phyloP scores from a whole-genome alignment of 106 monocot genomes.

The Allium sativum region DNA sequence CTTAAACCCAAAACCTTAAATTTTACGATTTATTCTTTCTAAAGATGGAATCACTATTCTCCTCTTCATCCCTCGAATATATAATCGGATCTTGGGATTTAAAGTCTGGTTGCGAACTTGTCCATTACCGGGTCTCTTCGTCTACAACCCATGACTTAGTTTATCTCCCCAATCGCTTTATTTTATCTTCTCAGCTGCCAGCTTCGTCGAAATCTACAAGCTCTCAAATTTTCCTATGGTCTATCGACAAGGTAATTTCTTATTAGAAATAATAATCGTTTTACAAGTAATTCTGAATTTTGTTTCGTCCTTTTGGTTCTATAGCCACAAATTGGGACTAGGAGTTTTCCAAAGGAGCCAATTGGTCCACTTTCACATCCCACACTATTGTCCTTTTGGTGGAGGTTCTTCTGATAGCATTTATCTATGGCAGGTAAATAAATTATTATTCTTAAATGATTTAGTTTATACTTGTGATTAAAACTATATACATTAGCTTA shows the following conservation, averaged over 20 bases:
- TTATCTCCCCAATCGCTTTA: conserved; percentile 46
- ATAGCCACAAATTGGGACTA: conserved; percentile 54
- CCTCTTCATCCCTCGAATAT: conserved; percentile 66
- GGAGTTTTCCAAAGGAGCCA: conserved; percentile 55
- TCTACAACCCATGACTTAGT: conserved; percentile 53
- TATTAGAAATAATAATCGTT: too few relatives aligned
- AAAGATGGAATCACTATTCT: conserved; percentile 28
- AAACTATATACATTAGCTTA: too few relatives aligned
- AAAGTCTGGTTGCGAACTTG: conserved; percentile 50
- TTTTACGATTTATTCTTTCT: too few relatives aligned
- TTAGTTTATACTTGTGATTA: too few relatives aligned
- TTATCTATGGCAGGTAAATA: conserved; percentile 67
- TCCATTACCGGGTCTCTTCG: conserved; percentile 55
- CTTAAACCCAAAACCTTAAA: too few relatives aligned
- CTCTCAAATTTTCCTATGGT: conserved; percentile 49
- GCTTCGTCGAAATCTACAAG: conserved; percentile 10
- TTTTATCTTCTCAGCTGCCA: conserved; percentile 38
- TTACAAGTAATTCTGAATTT: too few relatives aligned
- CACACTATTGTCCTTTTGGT: too few relatives aligned
- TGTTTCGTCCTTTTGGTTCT: neutral
- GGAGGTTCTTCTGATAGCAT: conserved; percentile 53
- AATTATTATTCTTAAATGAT: too few relatives aligned
- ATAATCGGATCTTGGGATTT: conserved; percentile 77
- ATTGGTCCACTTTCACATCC: conserved; percentile 54
- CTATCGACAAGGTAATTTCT: conserved; percentile 76